A percentile compares a stretch with the other conserved stretches of the same genome.
Evolutionary conservation across 805 yeast genomes (phyloP).

Genomic region (Cyberlindnera nakhonratchasimensis): DNA sequence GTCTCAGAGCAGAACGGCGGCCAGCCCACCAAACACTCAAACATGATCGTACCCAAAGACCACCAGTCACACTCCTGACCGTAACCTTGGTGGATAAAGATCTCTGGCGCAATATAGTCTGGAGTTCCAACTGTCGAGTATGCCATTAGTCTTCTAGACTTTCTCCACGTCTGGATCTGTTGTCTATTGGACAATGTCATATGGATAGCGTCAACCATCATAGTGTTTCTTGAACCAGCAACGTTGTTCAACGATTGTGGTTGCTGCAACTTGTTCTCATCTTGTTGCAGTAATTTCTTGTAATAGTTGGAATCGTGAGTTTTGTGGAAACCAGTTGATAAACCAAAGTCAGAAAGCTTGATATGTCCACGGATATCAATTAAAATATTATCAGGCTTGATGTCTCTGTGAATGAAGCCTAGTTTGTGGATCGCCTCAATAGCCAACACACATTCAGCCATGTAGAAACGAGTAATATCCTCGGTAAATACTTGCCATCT

Average conservation of each 20-base stretch:
- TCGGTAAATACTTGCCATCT: constrained; percentile 93
- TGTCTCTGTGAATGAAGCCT: constrained; percentile 96
- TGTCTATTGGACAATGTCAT: constrained; percentile 95
- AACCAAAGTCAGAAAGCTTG: constrained; percentile 91
- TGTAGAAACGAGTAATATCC: constrained; percentile 92
- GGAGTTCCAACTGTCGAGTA: constrained; percentile 99
- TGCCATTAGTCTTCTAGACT: constrained; percentile 78
- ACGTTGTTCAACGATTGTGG: constrained; percentile 32
- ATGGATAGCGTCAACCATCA: constrained; percentile 92
- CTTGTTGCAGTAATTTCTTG: constrained; percentile 65
- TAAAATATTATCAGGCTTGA: constrained; percentile 93
- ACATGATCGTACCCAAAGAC: constrained; percentile 96
- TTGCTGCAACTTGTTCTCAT: constrained; percentile 43
- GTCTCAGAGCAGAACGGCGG: constrained; percentile 95
- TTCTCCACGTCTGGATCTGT: constrained; percentile 69
- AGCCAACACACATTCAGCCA: constrained; percentile 94
- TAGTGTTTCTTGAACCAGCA: constrained; percentile 58
- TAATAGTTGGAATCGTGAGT: constrained; percentile 90
- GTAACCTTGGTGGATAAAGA: constrained; percentile 78
- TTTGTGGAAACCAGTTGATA: constrained; percentile 94
- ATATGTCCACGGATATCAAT: constrained; percentile 87
- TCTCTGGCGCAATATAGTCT: constrained; percentile 98
- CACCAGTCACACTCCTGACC: constrained; percentile 98
- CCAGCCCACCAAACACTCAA: constrained; percentile 94
- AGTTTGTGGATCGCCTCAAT: constrained; percentile 91